A percentile compares a stretch with the other conserved stretches of the same genome.
These are phyloP conservation scores for Lycium ferocissimum DNA, from an alignment of 257 asterid genomes.

Conservation along the genomic window DNA sequence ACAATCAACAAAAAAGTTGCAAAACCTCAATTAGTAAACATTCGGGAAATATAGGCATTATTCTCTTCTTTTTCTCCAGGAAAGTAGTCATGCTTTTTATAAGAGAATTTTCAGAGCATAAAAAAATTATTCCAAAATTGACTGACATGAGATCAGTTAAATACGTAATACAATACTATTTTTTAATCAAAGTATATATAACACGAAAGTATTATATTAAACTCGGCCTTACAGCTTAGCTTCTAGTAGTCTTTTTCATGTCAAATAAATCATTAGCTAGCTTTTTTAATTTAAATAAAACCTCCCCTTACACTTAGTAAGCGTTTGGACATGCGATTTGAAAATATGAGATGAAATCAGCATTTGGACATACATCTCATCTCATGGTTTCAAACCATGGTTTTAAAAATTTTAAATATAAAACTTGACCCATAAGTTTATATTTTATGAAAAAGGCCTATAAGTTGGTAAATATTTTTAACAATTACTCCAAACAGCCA, in stretches of 20 bases:
- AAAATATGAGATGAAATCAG: too few relatives aligned
- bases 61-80: neutral
- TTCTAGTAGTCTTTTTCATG: neutral
- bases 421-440: too few relatives aligned
- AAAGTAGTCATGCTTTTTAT: neutral
- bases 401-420: too few relatives aligned
- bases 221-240: neutral
- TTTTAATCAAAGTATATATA: neutral
- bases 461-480: too few relatives aligned
- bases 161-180: neutral
- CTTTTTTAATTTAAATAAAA: neutral
- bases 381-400: too few relatives aligned
- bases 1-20: neutral
- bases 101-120: neutral
- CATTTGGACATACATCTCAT: too few relatives aligned
- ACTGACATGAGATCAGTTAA: constrained; percentile 31
- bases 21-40: neutral
- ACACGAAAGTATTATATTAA: neutral
- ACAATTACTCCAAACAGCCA: too few relatives aligned
- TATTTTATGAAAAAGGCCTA: too few relatives aligned
- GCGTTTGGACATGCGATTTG: too few relatives aligned
- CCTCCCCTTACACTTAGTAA: neutral
- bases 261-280: neutral
- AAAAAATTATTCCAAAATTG: constrained; percentile 30
- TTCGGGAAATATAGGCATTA: neutral